Percentiles rank a stretch among this genome's conserved stretches.
These are phyloP conservation scores for Acanthamoeba pearcei DNA, from an alignment of 208 protist genomes.

Conservation along the genomic window DNA sequence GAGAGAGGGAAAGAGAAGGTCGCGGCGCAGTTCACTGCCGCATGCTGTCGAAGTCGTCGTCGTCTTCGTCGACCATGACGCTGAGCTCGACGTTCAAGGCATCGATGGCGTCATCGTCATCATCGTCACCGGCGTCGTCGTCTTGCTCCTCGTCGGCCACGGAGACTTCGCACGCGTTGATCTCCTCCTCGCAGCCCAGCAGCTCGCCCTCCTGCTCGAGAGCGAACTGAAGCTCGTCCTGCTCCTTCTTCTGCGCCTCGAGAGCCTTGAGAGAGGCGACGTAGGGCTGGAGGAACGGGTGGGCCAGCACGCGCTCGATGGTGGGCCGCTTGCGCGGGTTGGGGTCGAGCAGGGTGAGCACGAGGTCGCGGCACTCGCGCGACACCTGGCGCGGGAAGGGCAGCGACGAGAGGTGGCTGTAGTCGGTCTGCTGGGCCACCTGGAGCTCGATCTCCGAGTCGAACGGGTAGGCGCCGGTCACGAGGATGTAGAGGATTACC, in stretches of 20 bases:
- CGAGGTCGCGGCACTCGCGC: constrained; percentile 18
- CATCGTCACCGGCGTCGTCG: background rate
- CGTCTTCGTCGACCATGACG: background rate
- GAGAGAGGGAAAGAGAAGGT: background rate
- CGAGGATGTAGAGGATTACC: constrained; percentile 98
- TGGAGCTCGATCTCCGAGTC: constrained; percentile 84
- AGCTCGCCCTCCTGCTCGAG: background rate
- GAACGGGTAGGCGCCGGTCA: constrained; percentile 98
- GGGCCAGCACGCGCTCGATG: constrained; percentile 91
- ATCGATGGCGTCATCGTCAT: too few relatives aligned
- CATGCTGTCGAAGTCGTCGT: background rate
- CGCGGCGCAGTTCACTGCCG: background rate
- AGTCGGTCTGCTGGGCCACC: constrained; percentile 56
- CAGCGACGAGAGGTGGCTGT: constrained; percentile 29
- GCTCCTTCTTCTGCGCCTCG: background rate
- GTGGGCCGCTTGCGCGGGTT: constrained; percentile 91
- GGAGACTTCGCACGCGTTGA: constrained; percentile 34
- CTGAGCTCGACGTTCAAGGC: background rate
- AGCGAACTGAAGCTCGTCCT: background rate
- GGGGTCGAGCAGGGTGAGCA: constrained; percentile 89
- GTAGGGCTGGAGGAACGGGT: constrained; percentile 90
- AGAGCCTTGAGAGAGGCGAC: too few relatives aligned
- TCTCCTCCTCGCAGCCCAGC: background rate
- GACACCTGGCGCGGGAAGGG: background rate
- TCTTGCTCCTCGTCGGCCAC: constrained; percentile 36